These are phyloP conservation scores for Diospyros kaki DNA, from an alignment of 148 eudicot species.

Conservation along the genomic window DNA sequence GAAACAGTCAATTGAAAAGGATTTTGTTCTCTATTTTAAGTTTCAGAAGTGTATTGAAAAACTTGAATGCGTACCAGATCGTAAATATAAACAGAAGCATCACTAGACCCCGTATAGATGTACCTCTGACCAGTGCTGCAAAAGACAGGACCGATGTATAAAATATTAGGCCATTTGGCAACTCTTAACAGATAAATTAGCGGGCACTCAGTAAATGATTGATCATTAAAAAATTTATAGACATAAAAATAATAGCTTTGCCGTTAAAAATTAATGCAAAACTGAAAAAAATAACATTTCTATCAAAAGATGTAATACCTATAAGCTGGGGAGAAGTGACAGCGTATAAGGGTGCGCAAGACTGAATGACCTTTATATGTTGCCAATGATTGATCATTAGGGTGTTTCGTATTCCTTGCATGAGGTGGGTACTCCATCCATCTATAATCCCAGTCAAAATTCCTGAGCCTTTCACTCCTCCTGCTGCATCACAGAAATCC, in stretches of 20 bases:
- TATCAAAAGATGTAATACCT: conserved; percentile 37
- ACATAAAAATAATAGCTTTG: neutral
- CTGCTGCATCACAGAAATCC: conserved; percentile 18
- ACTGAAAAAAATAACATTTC: neutral
- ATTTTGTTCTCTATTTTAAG: neutral
- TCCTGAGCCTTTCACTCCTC: conserved; percentile 24
- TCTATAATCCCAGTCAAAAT: conserved; percentile 77
- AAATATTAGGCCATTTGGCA: neutral
- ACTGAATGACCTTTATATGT: conserved; percentile 89
- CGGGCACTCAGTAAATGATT: neutral
- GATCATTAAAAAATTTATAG: neutral
- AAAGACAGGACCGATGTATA: neutral
- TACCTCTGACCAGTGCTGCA: conserved; percentile 91
- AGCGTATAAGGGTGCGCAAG: conserved; percentile 82
- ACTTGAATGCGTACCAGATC: conserved; percentile 55
- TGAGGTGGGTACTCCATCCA: conserved; percentile 74
- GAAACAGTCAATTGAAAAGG: neutral
- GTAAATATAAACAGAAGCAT: conserved; percentile 59
- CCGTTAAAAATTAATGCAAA: neutral
- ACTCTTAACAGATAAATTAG: neutral
- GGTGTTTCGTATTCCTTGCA: conserved; percentile 46
- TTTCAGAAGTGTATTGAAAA: neutral
- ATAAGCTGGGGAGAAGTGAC: conserved; percentile 78
- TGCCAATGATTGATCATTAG: conserved; percentile 68
- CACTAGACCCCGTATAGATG: conserved; percentile 78